A percentile compares a stretch with the other conserved stretches of the same genome.
phyloP scores from a whole-genome alignment of 345 rosid genomes.

The Sapria himalayana region DNA sequence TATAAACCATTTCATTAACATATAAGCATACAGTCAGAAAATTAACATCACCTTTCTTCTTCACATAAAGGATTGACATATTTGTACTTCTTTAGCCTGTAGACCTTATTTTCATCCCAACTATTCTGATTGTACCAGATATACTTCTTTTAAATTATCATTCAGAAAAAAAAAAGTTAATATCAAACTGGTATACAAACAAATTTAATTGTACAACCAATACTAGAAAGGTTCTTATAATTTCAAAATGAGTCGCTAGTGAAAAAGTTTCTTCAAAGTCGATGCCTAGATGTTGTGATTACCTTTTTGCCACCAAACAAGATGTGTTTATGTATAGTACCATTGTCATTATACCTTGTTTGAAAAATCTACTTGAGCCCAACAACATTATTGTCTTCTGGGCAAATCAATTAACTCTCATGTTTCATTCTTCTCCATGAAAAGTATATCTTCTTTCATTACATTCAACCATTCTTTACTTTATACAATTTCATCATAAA shows the following conservation, averaged over 20 bases:
- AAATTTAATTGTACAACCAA: no score
- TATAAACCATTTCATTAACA: no score
- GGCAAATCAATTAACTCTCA: background rate
- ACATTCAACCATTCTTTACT: background rate
- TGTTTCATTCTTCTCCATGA: conserved; percentile 1
- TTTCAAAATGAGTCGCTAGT: no score
- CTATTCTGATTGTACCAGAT: background rate
- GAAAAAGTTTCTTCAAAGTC: no score
- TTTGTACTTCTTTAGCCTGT: background rate
- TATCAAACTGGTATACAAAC: no score
- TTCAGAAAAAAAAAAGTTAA: background rate
- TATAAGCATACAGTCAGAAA: no score
- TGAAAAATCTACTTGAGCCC: background rate
- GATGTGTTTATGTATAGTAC: no score
- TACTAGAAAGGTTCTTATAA: no score
- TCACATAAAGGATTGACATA: no score
- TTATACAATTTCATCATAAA: background rate
- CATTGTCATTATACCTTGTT: background rate
- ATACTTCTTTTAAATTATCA: background rate
- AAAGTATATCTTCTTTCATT: background rate
- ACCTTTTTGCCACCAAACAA: background rate
- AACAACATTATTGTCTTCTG: no score
- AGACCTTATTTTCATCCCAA: no score
- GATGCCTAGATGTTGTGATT: background rate
- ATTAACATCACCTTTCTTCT: no score